Percentiles rank a stretch among this genome's conserved stretches.
Conservation (phyloP, 1,139 yeast species). For the Diutina neorugosa region DNA sequence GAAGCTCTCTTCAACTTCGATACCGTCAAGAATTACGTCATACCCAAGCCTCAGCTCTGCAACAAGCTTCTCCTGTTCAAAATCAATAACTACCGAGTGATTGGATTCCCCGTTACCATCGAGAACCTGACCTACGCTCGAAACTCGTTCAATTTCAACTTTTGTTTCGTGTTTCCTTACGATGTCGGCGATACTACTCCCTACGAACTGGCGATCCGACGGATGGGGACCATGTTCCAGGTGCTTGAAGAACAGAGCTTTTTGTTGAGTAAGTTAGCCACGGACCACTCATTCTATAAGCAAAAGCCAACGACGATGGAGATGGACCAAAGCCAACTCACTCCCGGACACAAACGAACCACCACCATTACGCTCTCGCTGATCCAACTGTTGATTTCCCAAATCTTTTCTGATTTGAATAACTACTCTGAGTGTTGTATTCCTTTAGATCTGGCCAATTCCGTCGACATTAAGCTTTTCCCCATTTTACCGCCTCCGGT, state of each 20-base stretch:
- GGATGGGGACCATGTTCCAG: conserved; percentile 82
- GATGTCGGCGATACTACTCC: conserved; percentile 65
- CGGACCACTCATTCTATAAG: conserved; percentile 19
- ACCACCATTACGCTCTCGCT: conserved; percentile 40
- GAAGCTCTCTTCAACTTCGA: conserved; percentile 62
- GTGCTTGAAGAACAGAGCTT: conserved; percentile 86
- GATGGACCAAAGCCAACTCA: conserved; percentile 11
- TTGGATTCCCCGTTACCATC: conserved; percentile 88
- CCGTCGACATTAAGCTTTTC: conserved; percentile 83
- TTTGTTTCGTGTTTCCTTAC: conserved; percentile 82
- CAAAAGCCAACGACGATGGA: neutral
- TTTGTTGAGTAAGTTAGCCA: conserved; percentile 46
- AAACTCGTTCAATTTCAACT: conserved; percentile 85
- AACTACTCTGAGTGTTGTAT: conserved; percentile 93
- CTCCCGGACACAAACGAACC: conserved; percentile 32
- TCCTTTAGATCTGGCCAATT: conserved; percentile 81
- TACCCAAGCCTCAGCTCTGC: conserved; percentile 88
- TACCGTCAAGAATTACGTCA: conserved; percentile 75
- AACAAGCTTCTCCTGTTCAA: conserved; percentile 68
- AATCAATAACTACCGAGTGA: conserved; percentile 55
- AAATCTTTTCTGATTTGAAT: conserved; percentile 83
- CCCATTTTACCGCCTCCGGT: conserved; percentile 84
- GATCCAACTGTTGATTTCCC: conserved; percentile 73
- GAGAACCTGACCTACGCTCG: conserved; percentile 68
- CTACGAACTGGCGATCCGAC: conserved; percentile 71